Evolutionary conservation across 2,329 filamentous ascomycete genomes (phyloP).

Genomic region (Phialocephala sp.): DNA sequence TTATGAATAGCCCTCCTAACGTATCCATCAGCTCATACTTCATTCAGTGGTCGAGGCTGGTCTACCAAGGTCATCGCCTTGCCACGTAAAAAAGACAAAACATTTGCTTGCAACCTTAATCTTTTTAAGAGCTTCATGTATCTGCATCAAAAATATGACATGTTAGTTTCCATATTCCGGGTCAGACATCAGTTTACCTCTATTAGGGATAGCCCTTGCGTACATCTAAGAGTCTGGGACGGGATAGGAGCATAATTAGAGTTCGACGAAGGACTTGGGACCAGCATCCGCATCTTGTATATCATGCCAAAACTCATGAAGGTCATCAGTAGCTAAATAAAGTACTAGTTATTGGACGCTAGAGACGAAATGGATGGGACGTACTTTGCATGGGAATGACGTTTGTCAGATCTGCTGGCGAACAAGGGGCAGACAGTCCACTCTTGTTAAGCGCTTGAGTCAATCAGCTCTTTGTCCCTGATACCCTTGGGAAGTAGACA

Average conservation of each 20-base stretch:
- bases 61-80: too few relatives aligned
- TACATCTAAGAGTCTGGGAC: neutral
- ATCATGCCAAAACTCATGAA: neutral
- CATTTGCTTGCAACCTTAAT: too few relatives aligned
- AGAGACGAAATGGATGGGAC: neutral
- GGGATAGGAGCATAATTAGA: neutral
- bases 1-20: too few relatives aligned
- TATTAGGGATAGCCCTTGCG: neutral
- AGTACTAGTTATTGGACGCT: neutral
- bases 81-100: too few relatives aligned
- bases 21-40: too few relatives aligned
- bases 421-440: neutral
- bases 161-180: neutral
- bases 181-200: neutral
- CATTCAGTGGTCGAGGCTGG: too few relatives aligned
- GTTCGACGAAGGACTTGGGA: neutral
- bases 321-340: neutral
- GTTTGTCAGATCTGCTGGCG: neutral
- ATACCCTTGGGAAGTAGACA: neutral
- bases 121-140: too few relatives aligned
- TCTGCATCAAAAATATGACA: too few relatives aligned
- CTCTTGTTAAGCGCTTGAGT: neutral
- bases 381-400: neutral
- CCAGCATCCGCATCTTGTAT: neutral
- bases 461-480: neutral